phyloP scores from a whole-genome alignment of 2,329 filamentous ascomycete species.

The Daldinia sp. region DNA sequence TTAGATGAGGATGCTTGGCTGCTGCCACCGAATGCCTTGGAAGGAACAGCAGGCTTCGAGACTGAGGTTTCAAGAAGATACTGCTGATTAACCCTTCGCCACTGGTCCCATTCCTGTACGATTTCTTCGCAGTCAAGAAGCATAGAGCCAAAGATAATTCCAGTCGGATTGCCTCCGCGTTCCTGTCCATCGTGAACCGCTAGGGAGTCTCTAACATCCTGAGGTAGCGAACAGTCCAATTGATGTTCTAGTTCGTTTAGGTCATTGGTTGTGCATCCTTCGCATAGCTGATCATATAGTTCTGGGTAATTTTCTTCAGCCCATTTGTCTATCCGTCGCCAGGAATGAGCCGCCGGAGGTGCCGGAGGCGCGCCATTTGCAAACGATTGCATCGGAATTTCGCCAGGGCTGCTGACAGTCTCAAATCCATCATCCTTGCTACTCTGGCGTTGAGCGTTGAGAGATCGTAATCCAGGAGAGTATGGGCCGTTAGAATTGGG shows the following conservation, averaged over 20 bases:
- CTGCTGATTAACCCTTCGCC: constrained; percentile 92
- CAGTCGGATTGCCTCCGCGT: constrained; percentile 88
- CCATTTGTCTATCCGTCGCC: constrained; percentile 95
- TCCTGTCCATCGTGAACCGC: constrained; percentile 97
- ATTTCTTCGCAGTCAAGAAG: constrained; percentile 98
- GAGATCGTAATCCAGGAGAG: constrained; percentile 89
- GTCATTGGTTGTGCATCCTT: constrained; percentile 92
- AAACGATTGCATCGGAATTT: constrained; percentile 98
- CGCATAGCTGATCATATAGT: constrained; percentile 91
- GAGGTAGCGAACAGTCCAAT: constrained; percentile 91
- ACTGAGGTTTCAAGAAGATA: constrained; percentile 75
- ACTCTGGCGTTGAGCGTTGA: constrained; percentile 71
- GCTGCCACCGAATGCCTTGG: constrained; percentile 78
- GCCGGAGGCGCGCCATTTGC: constrained; percentile 90
- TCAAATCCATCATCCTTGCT: constrained; percentile 76
- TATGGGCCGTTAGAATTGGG: constrained; percentile 78
- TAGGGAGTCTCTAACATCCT: constrained; percentile 93
- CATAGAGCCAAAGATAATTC: constrained; percentile 94
- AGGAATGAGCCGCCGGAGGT: constrained; percentile 88
- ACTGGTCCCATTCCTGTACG: constrained; percentile 96
- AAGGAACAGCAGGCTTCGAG: constrained; percentile 71
- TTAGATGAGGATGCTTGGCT: constrained; percentile 77
- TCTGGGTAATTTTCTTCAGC: constrained; percentile 95
- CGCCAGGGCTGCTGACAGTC: constrained; percentile 75
- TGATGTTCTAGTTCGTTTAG: constrained; percentile 97